Evolutionary conservation across 306 rosid genomes (phyloP), one percentile per base, ranked within the genome.

Genomic region (Rubus idaeus): DNA sequence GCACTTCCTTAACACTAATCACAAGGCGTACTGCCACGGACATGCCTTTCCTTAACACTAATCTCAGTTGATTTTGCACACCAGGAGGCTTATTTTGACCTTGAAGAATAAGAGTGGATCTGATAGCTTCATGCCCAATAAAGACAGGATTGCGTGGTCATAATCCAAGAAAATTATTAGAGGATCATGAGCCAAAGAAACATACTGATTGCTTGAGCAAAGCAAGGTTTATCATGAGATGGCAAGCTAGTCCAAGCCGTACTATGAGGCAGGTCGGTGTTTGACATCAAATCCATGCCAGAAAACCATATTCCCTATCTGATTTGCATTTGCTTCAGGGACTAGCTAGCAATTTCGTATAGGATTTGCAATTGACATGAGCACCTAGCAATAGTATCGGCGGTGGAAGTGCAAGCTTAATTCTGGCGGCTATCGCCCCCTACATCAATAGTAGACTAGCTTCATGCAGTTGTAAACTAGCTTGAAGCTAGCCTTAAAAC

Each of bases 141-240:
- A 47, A 40, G 23, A 10, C 1, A 23, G 26, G 3, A 0, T 26
- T 1, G 1, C 21, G 46, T 21, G 52, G 50, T 37, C 40, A 41
- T 40, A 26, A 47, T 16, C 30, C 70, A 10, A 66, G 46, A 79
- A 20, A 23, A 41, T 49, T 30, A 75, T 23, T 64, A 70, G 20
- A 60, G 75, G 82, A 23, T 23, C 26, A 23, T 23, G 26, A 23
- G 41, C 35, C 70, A 61, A 75, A 57, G 73, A 78, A 75, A 86
- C 95, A 50, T 91, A 93, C 97, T 76, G 68, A 93, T 21, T 71
- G 98, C 98, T 86, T 86, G 98, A 78, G 92, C 87, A 79, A 93
- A 89, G 57, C 81, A 89, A 82, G 89, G 92, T 81, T 80, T 93
- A 57, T 93, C 93, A 69, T 82, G 78, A 77, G 89, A 80, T 40